Evolutionary conservation across 2,329 filamentous ascomycete genomes (phyloP).

Genomic region (Tolypocladium tundrense): DNA sequence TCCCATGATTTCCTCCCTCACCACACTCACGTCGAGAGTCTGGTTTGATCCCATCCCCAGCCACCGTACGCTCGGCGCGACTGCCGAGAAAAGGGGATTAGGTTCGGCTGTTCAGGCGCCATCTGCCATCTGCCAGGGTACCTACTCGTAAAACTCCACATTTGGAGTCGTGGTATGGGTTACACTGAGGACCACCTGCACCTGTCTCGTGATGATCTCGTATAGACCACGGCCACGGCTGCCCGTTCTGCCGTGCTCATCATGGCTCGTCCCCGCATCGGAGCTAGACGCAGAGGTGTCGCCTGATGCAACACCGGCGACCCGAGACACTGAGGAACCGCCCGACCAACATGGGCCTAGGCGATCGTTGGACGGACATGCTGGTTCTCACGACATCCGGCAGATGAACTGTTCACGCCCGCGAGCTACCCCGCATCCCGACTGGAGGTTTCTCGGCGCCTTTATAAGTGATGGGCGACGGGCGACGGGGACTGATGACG

Average conservation of each 20-base stretch:
- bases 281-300: neutral
- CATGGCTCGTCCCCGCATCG: neutral
- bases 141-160: too few species aligned
- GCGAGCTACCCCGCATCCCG: slow-evolving; percentile 1
- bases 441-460: neutral
- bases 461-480: neutral
- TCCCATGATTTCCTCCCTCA: too few species aligned
- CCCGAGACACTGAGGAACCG: neutral
- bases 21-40: too few species aligned
- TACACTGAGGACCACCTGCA: neutral
- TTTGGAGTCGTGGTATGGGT: neutral
- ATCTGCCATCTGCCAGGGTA: neutral
- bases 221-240: neutral
- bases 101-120: neutral
- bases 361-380: neutral
- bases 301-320: neutral
- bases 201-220: neutral
- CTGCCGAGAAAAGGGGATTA: neutral
- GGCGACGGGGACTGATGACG: neutral
- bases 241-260: neutral
- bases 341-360: neutral
- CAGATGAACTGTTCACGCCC: neutral
- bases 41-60: too few species aligned
- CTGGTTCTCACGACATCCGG: neutral
- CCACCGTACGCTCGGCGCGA: neutral